Conservation (phyloP, 225 moss, liverwort and hornwort genomes). For the Sphagnum contortum region DNA sequence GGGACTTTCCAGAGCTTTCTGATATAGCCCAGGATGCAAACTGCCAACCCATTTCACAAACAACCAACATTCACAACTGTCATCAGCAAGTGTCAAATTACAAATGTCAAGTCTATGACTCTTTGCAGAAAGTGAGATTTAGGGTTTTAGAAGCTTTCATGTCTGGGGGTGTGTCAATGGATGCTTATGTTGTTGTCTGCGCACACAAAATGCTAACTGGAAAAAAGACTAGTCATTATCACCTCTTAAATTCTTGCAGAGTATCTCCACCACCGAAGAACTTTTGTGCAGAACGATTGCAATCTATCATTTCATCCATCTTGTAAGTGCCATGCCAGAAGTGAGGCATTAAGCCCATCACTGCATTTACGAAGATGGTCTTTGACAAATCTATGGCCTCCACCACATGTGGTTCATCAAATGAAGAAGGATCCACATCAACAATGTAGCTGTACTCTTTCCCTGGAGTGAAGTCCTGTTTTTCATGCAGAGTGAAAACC, state of each 20-base stretch:
- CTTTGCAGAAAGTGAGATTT: too few relatives aligned
- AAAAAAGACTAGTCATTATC: background rate
- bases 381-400: slow-evolving; percentile 39
- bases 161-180: too few relatives aligned
- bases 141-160: too few relatives aligned
- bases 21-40: slow-evolving; percentile 69
- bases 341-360: slow-evolving; percentile 84
- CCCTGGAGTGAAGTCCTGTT: slow-evolving; percentile 56
- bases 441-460: slow-evolving; percentile 58
- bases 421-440: slow-evolving; percentile 66
- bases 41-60: slow-evolving; percentile 12
- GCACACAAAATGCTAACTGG: too few relatives aligned
- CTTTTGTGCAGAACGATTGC: slow-evolving; percentile 62
- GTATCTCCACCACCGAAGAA: slow-evolving; percentile 84
- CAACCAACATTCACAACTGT: too few relatives aligned
- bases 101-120: too few relatives aligned
- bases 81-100: too few relatives aligned
- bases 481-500: background rate
- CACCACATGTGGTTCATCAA: slow-evolving; percentile 34
- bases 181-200: too few relatives aligned
- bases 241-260: slow-evolving; percentile 82
- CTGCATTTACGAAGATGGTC: slow-evolving; percentile 81
- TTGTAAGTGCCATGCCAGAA: slow-evolving; percentile 87
- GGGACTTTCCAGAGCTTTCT: slow-evolving; percentile 62
- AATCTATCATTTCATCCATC: slow-evolving; percentile 84